Evolutionary conservation across 2,329 filamentous ascomycete species (phyloP), one percentile per base, ranked within the genome.

Genomic region (Pseudopyricularia cyperi): DNA sequence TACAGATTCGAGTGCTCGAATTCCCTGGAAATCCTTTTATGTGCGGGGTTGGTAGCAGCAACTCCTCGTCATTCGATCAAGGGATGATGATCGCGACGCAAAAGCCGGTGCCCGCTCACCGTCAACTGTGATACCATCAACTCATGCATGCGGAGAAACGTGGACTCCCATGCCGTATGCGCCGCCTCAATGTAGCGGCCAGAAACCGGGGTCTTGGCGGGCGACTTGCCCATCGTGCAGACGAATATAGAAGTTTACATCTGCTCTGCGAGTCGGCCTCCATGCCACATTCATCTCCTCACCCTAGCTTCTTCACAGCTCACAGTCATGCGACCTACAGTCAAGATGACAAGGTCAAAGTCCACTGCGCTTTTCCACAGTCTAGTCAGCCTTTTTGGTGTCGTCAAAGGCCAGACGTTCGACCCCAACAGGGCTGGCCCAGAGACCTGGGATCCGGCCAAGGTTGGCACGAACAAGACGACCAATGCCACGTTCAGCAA

Each of bases 401-500:
- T 22, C n/a, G 49, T 28, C 26, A 35, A 44, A 22, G 19, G 49
- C 15, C 49, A 51, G 37, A 34, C 34, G 8, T 53, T 44, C 17
- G 49, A 51, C 37, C 49, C 49, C 17, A 51, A 51, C 26, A 58
- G 59, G 46, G 64, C 61, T 7, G 55, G 56, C 2, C 57, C 62
- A 8, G 24, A 55, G 44, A 59, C 55, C 52, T 67, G 63, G 63
- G 62, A 65, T 44, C 60, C 62, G 17, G 57, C 60, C 19, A 54
- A 48, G 8, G 61, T 67, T 15, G 64, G 65, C 2, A 66, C 64
- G 3, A 62, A 66, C 53, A 65, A 63, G 26, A 51, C 35, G 12
- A 64, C 61, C 33, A 66, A 66, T 49, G 59, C 60, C 12, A 70
- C 67, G 2, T 70, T 62, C 53, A 67, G 62, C 11, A 70, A 70